A percentile compares a stretch with the other conserved stretches of the same genome.
Evolutionary conservation across 1,284 basidiomycete genomes (phyloP).

Genomic region (Malassezia slooffiae): DNA sequence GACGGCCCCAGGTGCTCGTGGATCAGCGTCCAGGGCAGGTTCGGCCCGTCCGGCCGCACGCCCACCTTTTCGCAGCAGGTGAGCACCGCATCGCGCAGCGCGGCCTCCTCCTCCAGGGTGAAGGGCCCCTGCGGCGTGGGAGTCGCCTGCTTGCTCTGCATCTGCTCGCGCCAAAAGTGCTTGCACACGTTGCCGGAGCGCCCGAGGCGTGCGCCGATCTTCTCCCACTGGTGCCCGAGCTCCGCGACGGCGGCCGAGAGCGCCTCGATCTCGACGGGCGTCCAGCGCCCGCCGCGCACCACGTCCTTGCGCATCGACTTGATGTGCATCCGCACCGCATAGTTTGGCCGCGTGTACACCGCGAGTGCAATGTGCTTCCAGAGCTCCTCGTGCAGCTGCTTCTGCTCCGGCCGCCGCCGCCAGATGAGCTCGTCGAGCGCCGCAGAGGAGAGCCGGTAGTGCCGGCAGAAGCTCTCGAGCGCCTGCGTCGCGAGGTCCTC

Average conservation of each 20-base stretch:
- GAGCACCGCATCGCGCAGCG: conserved; percentile 9
- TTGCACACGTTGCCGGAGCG: conserved; percentile 18
- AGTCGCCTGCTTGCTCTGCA: conserved; percentile 7
- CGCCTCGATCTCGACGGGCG: conserved; percentile 7
- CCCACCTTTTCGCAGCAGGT: conserved; percentile 14
- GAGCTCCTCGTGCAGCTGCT: conserved; percentile 18
- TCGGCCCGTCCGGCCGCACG: conserved; percentile 11
- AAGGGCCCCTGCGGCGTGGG: conserved; percentile 12
- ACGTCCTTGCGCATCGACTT: conserved; percentile 16
- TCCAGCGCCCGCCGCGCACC: conserved; percentile 14
- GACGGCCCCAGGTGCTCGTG: conserved; percentile 15
- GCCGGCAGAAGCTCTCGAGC: conserved; percentile 11
- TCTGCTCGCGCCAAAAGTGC: conserved; percentile 17
- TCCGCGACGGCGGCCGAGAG: conserved; percentile 12
- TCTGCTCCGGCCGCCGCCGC: conserved; percentile 15
- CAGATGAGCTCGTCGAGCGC: conserved; percentile 16
- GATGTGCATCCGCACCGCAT: conserved; percentile 18
- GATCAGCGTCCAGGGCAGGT: conserved; percentile 17
- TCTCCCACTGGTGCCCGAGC: conserved; percentile 17
- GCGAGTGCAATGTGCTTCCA: conserved; percentile 16
- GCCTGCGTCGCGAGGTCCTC: conserved; percentile 14
- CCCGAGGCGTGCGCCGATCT: conserved; percentile 14
- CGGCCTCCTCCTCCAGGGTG: conserved; percentile 11
- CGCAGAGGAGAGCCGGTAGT: conserved; percentile 10
- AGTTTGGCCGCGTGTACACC: conserved; percentile 15